Evolutionary conservation across 371 early-diverging fungal genomes (phyloP).

Genomic region (Batkoa obscura): DNA sequence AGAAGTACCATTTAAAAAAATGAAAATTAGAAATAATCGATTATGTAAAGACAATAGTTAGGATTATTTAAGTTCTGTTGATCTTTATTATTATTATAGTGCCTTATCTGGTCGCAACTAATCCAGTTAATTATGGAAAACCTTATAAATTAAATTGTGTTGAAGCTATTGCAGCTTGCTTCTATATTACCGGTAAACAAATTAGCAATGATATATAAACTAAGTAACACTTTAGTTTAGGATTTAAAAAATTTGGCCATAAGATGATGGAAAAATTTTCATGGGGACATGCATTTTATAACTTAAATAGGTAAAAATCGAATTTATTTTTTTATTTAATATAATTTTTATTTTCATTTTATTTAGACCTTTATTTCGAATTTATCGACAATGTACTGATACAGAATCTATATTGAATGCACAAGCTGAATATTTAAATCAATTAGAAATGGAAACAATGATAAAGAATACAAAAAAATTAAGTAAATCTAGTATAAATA

Average conservation of each 20-base stretch:
- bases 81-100: slow-evolving; percentile 18
- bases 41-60: too few species aligned
- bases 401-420: slow-evolving; percentile 61
- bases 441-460: slow-evolving; percentile 23
- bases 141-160: slow-evolving; percentile 98
- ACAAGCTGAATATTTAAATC: slow-evolving; percentile 61
- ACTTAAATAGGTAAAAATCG: slow-evolving; percentile 33
- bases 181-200: slow-evolving; percentile 73
- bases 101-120: slow-evolving; percentile 96
- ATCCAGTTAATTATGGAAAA: slow-evolving; percentile 98
- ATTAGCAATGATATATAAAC: neutral
- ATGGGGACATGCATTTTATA: slow-evolving; percentile 93
- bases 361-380: slow-evolving; percentile 40
- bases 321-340: neutral
- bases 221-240: slow-evolving; percentile 9
- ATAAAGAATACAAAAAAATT: slow-evolving; percentile 18
- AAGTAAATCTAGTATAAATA: slow-evolving; percentile 6
- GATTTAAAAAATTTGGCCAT: slow-evolving; percentile 67
- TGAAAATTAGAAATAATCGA: slow-evolving; percentile 65
- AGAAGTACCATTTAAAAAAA: slow-evolving; percentile 84
- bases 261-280: slow-evolving; percentile 78
- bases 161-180: slow-evolving; percentile 94
- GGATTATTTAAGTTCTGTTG: too few species aligned
- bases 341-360: neutral
- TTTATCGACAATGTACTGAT: slow-evolving; percentile 71